Evolutionary conservation across 805 yeast species (phyloP).

Genomic region (Jamesozyma jinghongensis): DNA sequence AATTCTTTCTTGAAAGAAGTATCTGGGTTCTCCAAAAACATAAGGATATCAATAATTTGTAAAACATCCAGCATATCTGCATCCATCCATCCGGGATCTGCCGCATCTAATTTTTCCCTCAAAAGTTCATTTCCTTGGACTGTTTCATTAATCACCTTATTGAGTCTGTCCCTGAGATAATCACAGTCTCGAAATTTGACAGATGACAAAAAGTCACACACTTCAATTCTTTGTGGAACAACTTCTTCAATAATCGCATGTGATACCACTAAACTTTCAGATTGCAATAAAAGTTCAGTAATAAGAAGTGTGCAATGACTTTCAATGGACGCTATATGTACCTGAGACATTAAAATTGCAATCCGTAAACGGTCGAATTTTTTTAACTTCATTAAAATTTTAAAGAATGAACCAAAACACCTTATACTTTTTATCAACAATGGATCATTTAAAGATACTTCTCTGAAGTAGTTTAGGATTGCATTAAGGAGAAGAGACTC

Average conservation of each 20-base stretch:
- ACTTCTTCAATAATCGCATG: slow-evolving; percentile 9
- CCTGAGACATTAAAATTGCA: slow-evolving; percentile 7
- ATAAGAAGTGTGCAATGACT: slow-evolving; percentile 10
- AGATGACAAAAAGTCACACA: slow-evolving; percentile 7
- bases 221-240: slow-evolving; percentile 8
- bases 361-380: slow-evolving; percentile 9
- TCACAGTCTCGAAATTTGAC: slow-evolving; percentile 10
- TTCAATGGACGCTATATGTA: slow-evolving; percentile 6
- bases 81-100: slow-evolving; percentile 7
- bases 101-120: slow-evolving; percentile 5
- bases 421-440: slow-evolving; percentile 2
- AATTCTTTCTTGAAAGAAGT: slow-evolving; percentile 52
- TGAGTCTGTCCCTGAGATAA: slow-evolving; percentile 4
- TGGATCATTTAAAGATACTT: slow-evolving; percentile 3
- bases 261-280: slow-evolving; percentile 3
- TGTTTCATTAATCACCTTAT: slow-evolving; percentile 1
- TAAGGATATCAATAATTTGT: slow-evolving; percentile 44
- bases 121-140: slow-evolving; percentile 3
- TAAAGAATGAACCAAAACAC: slow-evolving; percentile 2
- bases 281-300: slow-evolving; percentile 11
- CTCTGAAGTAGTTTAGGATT: slow-evolving; percentile 5
- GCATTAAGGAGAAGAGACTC: slow-evolving; percentile 3
- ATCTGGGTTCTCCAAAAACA: slow-evolving; percentile 48
- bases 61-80: slow-evolving; percentile 22
- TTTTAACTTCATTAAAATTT: not conserved